Base-by-base conservation (phyloP, 2,329 filamentous ascomycete species). In the Penicillium sp. region DNA sequence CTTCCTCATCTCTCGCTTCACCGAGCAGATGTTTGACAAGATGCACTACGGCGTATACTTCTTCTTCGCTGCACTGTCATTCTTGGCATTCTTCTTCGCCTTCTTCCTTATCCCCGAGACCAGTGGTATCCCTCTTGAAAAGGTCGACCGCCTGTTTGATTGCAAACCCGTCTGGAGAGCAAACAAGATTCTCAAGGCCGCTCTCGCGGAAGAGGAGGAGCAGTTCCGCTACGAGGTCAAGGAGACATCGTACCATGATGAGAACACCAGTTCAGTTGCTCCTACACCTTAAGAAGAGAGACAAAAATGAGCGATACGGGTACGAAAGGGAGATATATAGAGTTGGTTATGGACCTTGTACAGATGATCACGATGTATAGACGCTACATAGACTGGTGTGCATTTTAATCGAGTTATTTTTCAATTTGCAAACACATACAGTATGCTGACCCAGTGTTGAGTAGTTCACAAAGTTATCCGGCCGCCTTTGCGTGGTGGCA, bases 71-170 rank as follows among this genome's bases (percentile, higher is more conserved):
- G 78, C 81, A 0, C 76, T 88, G 47, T 88, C 87, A 80, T 71
- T 88, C 13, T 58, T 81, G 10, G 83, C 83, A 0, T 76, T 81
- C 52, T 58, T 83, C 53, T 89, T 87, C 61, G 81, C 87, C 27
- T 88, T 78, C 68, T 86, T 86, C 76, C 77, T 85, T 44, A 65
- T 89, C 0, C 86, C 86, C 0, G 86, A 89, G 76, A 89, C 86
- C 3, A 89, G 88, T 76, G 79, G 81, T 42, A 78, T 89, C 13
- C 85, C 86, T 0, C 78, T 89, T 3, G 87, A 89, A 72, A 79
- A 79, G 31, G 87, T 89, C 79, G 86, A 89, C 68, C 76, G 79
- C 6, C 75, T 89, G 2, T 89, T 89, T 66, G 76, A 70, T 59
- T 65, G 68, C 50, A 73, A 73, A 52, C 71, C 74, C 4, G 62